phyloP scores from a whole-genome alignment of 2,329 filamentous ascomycete genomes.

The Alternaria viburni region DNA sequence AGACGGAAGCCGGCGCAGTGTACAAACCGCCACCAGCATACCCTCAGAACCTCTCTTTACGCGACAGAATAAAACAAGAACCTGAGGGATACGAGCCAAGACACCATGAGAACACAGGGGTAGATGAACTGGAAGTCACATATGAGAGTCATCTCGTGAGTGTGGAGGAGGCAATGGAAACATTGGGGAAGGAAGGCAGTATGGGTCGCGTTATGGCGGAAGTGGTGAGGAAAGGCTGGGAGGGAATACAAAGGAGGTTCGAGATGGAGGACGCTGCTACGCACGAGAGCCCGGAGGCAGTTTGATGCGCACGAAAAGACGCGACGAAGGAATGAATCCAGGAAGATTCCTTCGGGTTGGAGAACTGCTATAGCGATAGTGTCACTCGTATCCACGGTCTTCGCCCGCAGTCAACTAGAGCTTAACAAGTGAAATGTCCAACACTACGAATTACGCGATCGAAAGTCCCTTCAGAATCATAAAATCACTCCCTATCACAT shows the following conservation, averaged over 20 bases:
- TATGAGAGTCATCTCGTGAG: slow-evolving; percentile 53
- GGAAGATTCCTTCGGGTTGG: not conserved
- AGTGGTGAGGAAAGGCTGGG: slow-evolving; percentile 55
- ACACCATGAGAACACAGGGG: slow-evolving; percentile 56
- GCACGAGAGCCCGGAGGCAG: slow-evolving; percentile 28
- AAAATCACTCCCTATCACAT: not conserved
- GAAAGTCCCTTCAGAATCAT: no score
- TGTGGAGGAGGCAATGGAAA: slow-evolving; percentile 52
- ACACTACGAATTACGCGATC: not conserved
- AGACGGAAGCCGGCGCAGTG: slow-evolving; percentile 26
- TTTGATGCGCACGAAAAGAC: not conserved
- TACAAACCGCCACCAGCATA: slow-evolving; percentile 50
- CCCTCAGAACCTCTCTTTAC: slow-evolving; percentile 45
- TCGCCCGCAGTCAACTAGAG: not conserved
- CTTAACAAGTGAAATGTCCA: not conserved
- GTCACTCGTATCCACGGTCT: not conserved
- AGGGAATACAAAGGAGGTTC: slow-evolving; percentile 48
- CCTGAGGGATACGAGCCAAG: slow-evolving; percentile 52
- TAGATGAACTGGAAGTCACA: slow-evolving; percentile 54
- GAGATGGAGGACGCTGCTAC: slow-evolving; percentile 30
- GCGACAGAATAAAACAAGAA: slow-evolving; percentile 49
- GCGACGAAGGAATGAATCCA: not conserved
- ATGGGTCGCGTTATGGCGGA: slow-evolving; percentile 52
- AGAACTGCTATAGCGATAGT: not conserved
- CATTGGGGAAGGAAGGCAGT: slow-evolving; percentile 34